phyloP scores from a whole-genome alignment of 805 yeast species.

The Komagataella pastoris region DNA sequence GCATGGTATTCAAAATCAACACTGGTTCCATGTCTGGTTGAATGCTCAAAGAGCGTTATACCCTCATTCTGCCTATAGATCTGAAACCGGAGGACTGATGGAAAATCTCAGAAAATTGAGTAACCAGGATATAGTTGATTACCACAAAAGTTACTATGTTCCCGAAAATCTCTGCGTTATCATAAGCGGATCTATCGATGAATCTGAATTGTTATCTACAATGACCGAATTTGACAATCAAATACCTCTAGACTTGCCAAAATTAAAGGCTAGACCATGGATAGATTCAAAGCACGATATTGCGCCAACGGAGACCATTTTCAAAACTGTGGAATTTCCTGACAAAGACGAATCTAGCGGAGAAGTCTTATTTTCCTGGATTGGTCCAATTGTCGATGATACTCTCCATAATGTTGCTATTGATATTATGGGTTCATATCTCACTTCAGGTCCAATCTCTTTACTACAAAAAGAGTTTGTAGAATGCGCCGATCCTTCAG shows the following conservation, averaged over 20 bases:
- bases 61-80: slow-evolving; percentile 64
- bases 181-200: slow-evolving; percentile 77
- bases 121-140: slow-evolving; percentile 60
- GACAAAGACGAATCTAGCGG: slow-evolving; percentile 82
- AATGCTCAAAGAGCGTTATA: slow-evolving; percentile 47
- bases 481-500: slow-evolving; percentile 72
- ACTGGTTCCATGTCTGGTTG: slow-evolving; percentile 52
- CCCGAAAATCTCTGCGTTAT: slow-evolving; percentile 79
- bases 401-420: slow-evolving; percentile 49
- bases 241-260: slow-evolving; percentile 24
- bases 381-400: slow-evolving; percentile 58
- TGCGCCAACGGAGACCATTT: slow-evolving; percentile 17
- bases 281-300: slow-evolving; percentile 37
- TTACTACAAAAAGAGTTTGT: slow-evolving; percentile 58
- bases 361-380: slow-evolving; percentile 61
- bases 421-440: slow-evolving; percentile 56
- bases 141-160: slow-evolving; percentile 60
- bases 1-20: slow-evolving; percentile 82
- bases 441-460: slow-evolving; percentile 69
- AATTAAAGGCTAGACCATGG: slow-evolving; percentile 53
- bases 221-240: slow-evolving; percentile 50
- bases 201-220: slow-evolving; percentile 47
- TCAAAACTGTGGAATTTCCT: slow-evolving; percentile 61
- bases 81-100: slow-evolving; percentile 90
- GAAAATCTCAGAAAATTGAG: slow-evolving; percentile 61